A percentile compares a stretch with the other conserved stretches of the same genome.
These are phyloP conservation scores for Trichocomaceae sp. DNA, from an alignment of 2,329 filamentous ascomycete genomes.

Conservation along the genomic window DNA sequence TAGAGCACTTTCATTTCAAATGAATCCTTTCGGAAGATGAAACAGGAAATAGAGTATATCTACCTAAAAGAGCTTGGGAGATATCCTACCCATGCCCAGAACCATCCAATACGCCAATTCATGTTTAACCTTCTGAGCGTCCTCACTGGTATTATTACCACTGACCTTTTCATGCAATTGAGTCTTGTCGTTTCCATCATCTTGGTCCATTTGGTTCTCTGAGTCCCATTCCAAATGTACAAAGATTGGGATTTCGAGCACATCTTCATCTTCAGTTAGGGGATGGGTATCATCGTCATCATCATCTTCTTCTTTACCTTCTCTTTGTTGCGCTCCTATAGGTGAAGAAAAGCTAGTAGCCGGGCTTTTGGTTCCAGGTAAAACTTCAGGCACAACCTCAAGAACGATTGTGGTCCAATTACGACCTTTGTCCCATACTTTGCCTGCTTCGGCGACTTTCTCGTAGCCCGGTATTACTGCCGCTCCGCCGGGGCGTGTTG, in stretches of 20 bases:
- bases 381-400: constrained; percentile 66
- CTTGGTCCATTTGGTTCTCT: constrained; percentile 42
- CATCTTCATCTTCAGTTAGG: constrained; percentile 50
- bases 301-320: constrained; percentile 18
- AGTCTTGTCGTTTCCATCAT: constrained; percentile 4
- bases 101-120: constrained; percentile 97
- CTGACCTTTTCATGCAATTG: constrained; percentile 1
- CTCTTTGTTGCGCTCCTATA: background rate
- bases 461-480: constrained; percentile 26
- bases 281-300: constrained; percentile 24
- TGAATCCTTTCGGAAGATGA: background rate
- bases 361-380: constrained; percentile 23
- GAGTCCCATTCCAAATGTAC: constrained; percentile 86
- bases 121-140: constrained; percentile 60
- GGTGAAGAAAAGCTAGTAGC: background rate
- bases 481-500: constrained; percentile 24
- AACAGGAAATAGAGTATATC: background rate
- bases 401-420: constrained; percentile 95
- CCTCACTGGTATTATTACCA: background rate
- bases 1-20: too few species aligned
- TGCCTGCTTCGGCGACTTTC: constrained; percentile 71
- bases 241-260: constrained; percentile 88
- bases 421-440: constrained; percentile 88
- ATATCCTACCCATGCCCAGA: constrained; percentile 77
- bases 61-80: constrained; percentile 17